Conservation (phyloP, 2,329 filamentous ascomycete genomes). For the Cladosporium sp. region DNA sequence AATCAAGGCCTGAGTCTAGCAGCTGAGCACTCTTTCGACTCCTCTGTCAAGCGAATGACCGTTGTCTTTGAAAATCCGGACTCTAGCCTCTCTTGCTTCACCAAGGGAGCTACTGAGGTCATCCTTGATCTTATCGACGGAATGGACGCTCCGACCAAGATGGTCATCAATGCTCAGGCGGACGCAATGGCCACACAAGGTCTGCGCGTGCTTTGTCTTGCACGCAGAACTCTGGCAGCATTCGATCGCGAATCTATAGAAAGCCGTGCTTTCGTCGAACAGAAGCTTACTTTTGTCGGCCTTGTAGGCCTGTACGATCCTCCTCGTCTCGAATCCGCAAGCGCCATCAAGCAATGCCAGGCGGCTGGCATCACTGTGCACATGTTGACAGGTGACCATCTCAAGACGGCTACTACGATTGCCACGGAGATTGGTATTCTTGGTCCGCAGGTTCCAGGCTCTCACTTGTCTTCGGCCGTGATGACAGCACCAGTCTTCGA, state of each 20-base stretch:
- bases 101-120: conserved; percentile 32
- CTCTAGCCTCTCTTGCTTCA: conserved; percentile 23
- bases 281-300: conserved; percentile 27
- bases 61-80: conserved; percentile 23
- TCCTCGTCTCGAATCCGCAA: conserved; percentile 29
- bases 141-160: conserved; percentile 17
- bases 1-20: conserved; percentile 17
- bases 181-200: conserved; percentile 29
- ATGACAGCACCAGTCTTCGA: conserved; percentile 46
- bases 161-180: conserved; percentile 24
- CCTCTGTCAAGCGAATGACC: conserved; percentile 33
- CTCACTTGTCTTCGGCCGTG: conserved; percentile 28
- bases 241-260: conserved; percentile 12
- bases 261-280: conserved; percentile 23
- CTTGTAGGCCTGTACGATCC: conserved; percentile 32
- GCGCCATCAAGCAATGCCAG: conserved; percentile 42
- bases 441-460: conserved; percentile 22
- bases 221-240: conserved; percentile 17
- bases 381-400: conserved; percentile 48
- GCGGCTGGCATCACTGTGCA: conserved; percentile 46
- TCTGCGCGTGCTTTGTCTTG: conserved; percentile 31
- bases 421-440: conserved; percentile 46
- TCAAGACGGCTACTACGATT: conserved; percentile 44
- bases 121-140: conserved; percentile 26
- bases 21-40: conserved; percentile 32